These are phyloP conservation scores for Bruguiera parviflora DNA, from an alignment of 345 rosid genomes.

Conservation along the genomic window DNA sequence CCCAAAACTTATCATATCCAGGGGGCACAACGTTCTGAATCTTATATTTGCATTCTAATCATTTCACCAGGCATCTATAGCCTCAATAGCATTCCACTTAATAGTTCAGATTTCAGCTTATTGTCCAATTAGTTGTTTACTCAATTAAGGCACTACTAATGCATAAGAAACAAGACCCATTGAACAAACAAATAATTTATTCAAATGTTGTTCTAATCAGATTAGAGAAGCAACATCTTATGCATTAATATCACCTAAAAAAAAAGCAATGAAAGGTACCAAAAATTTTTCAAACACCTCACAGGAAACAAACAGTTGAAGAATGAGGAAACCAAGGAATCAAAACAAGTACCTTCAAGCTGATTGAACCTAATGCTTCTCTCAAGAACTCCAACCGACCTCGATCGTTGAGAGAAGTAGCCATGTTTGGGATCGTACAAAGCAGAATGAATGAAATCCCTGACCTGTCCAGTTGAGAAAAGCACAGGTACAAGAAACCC, in stretches of 20 bases:
- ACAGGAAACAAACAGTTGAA: neutral
- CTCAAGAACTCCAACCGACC: slow-evolving; percentile 81
- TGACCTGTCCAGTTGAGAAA: slow-evolving; percentile 42
- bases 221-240: neutral
- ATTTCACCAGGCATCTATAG: too few relatives aligned
- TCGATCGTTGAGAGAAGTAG: slow-evolving; percentile 76
- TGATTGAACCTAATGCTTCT: slow-evolving; percentile 75
- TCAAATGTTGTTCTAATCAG: neutral
- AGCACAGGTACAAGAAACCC: neutral
- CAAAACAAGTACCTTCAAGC: slow-evolving; percentile 49
- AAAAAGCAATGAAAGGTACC: neutral
- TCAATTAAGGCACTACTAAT: too few relatives aligned
- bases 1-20: too few relatives aligned
- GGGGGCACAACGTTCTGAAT: too few relatives aligned
- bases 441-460: slow-evolving; percentile 79
- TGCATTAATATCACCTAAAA: neutral
- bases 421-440: slow-evolving; percentile 77
- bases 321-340: neutral
- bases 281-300: neutral
- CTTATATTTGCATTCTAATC: too few relatives aligned
- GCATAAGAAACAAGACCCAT: too few relatives aligned
- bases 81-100: too few relatives aligned
- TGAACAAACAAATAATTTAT: neutral
- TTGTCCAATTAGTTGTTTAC: too few relatives aligned
- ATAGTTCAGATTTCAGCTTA: too few relatives aligned